Evolutionary conservation across 768 basidiomycete genomes (phyloP).

Genomic region (Chlorophyllum brunneum): DNA sequence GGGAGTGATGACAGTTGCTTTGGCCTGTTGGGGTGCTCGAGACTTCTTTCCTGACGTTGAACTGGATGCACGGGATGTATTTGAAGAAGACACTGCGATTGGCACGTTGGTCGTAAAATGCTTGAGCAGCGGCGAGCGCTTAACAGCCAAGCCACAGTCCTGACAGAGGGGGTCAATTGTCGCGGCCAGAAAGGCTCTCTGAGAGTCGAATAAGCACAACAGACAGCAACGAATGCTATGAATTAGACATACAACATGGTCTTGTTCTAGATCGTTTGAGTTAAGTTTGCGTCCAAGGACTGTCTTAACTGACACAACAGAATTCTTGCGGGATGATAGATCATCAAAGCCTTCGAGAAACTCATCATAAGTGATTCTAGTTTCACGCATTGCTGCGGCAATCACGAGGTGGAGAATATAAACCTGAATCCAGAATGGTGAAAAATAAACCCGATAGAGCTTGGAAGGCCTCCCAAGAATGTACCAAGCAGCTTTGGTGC

Average conservation of each 20-base stretch:
- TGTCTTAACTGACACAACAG: constrained; percentile 23
- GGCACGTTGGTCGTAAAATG: not conserved
- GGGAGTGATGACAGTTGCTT: constrained; percentile 30
- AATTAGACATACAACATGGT: constrained; percentile 39
- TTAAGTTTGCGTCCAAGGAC: constrained; percentile 43
- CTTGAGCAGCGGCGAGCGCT: constrained; percentile 39
- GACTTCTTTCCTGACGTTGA: not conserved
- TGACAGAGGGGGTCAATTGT: constrained; percentile 26
- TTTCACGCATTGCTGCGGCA: constrained; percentile 27
- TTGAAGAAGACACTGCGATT: not conserved
- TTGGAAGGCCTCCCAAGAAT: constrained; percentile 50
- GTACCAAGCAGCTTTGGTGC: constrained; percentile 66
- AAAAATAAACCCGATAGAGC: constrained; percentile 42
- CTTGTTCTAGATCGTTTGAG: constrained; percentile 38
- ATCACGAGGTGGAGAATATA: constrained; percentile 47
- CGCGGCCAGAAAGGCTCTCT: constrained; percentile 43
- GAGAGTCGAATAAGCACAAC: not conserved
- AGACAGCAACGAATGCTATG: not conserved
- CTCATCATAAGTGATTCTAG: constrained; percentile 32
- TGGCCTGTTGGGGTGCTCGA: not conserved
- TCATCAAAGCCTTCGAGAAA: constrained; percentile 33
- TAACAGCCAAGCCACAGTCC: constrained; percentile 26
- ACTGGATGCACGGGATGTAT: not conserved
- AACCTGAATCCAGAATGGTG: constrained; percentile 46
- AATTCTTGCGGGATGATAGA: constrained; percentile 24